Percentiles rank a stretch among this genome's conserved stretches.
These are phyloP conservation scores for Monosporascus ibericus DNA, from an alignment of 2,329 filamentous ascomycete species.

Conservation along the genomic window DNA sequence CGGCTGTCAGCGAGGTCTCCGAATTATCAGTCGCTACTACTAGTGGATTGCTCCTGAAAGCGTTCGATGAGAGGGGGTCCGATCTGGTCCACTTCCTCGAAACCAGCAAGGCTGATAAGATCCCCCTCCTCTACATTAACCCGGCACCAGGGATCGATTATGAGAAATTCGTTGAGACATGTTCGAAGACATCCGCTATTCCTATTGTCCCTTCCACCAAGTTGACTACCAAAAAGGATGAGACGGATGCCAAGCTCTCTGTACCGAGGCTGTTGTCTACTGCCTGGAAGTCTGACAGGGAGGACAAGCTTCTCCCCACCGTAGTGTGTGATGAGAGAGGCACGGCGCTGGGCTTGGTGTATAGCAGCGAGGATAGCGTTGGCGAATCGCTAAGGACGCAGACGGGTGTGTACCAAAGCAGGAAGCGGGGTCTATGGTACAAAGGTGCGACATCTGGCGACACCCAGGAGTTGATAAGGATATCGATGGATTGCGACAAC, in stretches of 20 bases:
- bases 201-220: constrained; percentile 67
- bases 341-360: constrained; percentile 80
- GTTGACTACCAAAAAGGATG: constrained; percentile 62
- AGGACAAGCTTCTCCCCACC: constrained; percentile 81
- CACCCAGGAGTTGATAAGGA: constrained; percentile 78
- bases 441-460: constrained; percentile 95
- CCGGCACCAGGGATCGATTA: constrained; percentile 40
- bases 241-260: constrained; percentile 51
- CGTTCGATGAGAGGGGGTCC: constrained; percentile 39
- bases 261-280: constrained; percentile 66
- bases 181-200: constrained; percentile 50
- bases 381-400: constrained; percentile 74
- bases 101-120: constrained; percentile 38
- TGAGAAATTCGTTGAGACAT: constrained; percentile 39
- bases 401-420: constrained; percentile 86
- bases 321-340: constrained; percentile 87
- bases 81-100: constrained; percentile 39
- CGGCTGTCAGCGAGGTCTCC: constrained; percentile 40
- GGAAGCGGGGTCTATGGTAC: constrained; percentile 92
- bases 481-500: constrained; percentile 87
- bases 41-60: constrained; percentile 47
- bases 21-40: constrained; percentile 38
- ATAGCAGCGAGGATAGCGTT: constrained; percentile 89
- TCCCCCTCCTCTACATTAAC: constrained; percentile 45
- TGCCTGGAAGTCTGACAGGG: constrained; percentile 72